These are phyloP conservation scores for Eragrostis tef DNA, from an alignment of 202 grass and related monocot species.

Conservation along the genomic window DNA sequence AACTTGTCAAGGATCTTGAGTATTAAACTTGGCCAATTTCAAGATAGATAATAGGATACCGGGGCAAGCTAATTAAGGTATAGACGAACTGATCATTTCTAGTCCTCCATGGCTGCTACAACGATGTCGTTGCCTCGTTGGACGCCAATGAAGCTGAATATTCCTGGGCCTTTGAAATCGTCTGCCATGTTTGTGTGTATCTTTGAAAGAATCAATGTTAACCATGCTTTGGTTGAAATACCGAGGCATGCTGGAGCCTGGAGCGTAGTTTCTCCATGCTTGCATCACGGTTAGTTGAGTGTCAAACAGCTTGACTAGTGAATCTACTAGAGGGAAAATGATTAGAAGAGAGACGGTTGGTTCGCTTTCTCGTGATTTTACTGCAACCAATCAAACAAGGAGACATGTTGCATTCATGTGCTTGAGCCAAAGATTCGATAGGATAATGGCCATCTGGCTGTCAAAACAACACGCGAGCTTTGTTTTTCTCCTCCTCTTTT, in stretches of 20 bases:
- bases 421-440: neutral
- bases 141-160: constrained; percentile 3
- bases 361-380: constrained; percentile 1
- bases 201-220: neutral
- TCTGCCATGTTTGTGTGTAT: neutral
- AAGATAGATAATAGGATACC: neutral
- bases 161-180: neutral
- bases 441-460: neutral
- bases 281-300: neutral
- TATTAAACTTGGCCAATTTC: neutral
- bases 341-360: neutral
- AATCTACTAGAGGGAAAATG: neutral
- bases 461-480: neutral
- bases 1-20: constrained; percentile 22
- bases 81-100: neutral
- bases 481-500: neutral
- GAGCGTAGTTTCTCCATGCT: neutral
- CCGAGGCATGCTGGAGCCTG: neutral
- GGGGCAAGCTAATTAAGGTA: neutral
- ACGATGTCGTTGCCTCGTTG: neutral
- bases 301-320: neutral
- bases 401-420: neutral
- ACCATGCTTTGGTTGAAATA: neutral
- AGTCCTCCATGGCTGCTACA: neutral
- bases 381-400: neutral